Conservation (phyloP, 2,329 filamentous ascomycete species). For the Fusarium heterosporum region DNA sequence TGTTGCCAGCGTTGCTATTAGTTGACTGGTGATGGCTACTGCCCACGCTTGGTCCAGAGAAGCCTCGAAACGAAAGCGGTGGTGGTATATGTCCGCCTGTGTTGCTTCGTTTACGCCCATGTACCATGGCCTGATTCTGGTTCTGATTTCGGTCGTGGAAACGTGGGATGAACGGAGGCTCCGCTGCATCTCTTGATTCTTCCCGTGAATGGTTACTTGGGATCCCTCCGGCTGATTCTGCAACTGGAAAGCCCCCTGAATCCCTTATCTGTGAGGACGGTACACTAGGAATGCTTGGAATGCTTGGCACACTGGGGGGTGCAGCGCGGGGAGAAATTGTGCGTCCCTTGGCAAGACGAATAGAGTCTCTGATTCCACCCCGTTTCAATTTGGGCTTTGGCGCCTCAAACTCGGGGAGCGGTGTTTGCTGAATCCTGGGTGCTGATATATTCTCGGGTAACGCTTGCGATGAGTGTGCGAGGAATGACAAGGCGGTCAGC, state of each 20-base stretch:
- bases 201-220: conserved; percentile 58
- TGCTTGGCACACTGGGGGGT: conserved; percentile 65
- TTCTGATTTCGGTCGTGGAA: conserved; percentile 69
- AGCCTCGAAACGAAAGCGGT: conserved; percentile 80
- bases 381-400: conserved; percentile 61
- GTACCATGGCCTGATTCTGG: conserved; percentile 61
- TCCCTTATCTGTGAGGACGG: conserved; percentile 55
- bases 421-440: conserved; percentile 58
- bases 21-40: conserved; percentile 60
- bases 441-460: conserved; percentile 77
- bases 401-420: conserved; percentile 64
- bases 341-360: conserved; percentile 85
- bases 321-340: conserved; percentile 55
- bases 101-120: conserved; percentile 89
- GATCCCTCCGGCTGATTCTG: conserved; percentile 56
- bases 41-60: conserved; percentile 68
- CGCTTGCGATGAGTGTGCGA: conserved; percentile 87
- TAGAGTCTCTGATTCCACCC: conserved; percentile 83
- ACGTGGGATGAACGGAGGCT: conserved; percentile 78
- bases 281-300: conserved; percentile 57
- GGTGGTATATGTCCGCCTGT: conserved; percentile 81
- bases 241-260: conserved; percentile 52
- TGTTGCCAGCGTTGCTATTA: conserved; percentile 69
- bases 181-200: conserved; percentile 70
- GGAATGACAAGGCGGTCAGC: conserved; percentile 93